Conservation (phyloP, 1,284 basidiomycete species). For the Ceratobasidium sp. region DNA sequence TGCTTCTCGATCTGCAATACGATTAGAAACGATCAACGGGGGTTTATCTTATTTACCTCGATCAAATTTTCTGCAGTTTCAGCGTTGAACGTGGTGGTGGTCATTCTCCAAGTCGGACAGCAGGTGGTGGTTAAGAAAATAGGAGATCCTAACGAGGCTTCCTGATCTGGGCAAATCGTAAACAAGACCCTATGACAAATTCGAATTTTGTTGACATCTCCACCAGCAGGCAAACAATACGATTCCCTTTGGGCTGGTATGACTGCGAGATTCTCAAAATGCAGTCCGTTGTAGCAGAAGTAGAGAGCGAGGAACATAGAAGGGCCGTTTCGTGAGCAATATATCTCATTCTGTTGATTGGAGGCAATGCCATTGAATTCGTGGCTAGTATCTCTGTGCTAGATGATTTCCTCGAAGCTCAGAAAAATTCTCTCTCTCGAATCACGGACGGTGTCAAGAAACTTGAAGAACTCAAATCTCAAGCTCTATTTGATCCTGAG, state of each 20-base stretch:
- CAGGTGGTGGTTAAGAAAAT: conserved; percentile 2
- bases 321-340: conserved; percentile 16
- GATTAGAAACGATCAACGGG: conserved; percentile 35
- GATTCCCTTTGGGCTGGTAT: conserved; percentile 31
- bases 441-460: conserved; percentile 1
- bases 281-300: conserved; percentile 2
- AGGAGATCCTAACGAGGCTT: background rate
- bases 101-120: conserved; percentile 41
- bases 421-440: background rate
- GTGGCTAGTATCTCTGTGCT: conserved; percentile 15
- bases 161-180: background rate
- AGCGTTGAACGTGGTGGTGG: conserved; percentile 72
- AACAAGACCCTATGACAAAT: conserved; percentile 18
- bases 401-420: conserved; percentile 35
- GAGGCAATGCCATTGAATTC: background rate
- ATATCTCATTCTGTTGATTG: background rate
- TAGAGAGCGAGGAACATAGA: background rate
- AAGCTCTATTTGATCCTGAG: conserved; percentile 6
- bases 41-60: conserved; percentile 64
- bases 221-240: background rate
- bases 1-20: conserved; percentile 90
- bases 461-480: conserved; percentile 28
- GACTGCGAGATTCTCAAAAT: background rate
- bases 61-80: conserved; percentile 86
- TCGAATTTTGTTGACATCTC: conserved; percentile 29